Evolutionary conservation across 1,284 basidiomycete species (phyloP), one percentile per base, ranked within the genome.

Genomic region (Cutaneotrichosporon sp.): DNA sequence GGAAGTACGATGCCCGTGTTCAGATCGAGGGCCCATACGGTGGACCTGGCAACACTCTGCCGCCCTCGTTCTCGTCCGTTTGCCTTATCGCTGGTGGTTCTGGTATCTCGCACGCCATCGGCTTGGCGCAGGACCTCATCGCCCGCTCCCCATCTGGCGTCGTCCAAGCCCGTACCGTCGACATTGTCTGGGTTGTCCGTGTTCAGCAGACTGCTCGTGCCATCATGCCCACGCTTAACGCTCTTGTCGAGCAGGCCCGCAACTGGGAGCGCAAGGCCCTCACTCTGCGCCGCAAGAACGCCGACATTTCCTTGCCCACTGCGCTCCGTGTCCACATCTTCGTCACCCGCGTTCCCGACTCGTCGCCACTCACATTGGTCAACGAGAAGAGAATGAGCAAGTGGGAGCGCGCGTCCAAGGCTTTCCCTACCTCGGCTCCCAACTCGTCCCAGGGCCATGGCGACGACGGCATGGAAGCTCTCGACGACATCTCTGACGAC

Each of bases 1-100:
- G 49, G 51, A 37, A 33, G 43, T 29, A 46, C 16, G 44, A 46
- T 2, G 60, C 55, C 4, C 61, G 55, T 2, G 57, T 74, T 16
- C 57, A 70, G 22, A 22, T 73, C 22, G 71, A 75, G 52, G 75
- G 75, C 4, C 75, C 75, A 0, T 74, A 72, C 39, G 74, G 72
- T 22, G 75, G 66, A 8, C 49, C 66, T 16, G 74, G 65, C 37
- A 66, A 75, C 56, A 72, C 66, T 6, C 49, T 75, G 8, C 55
- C 68, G 12, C 55, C 63, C 3, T 64, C 71, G 3, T 76, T 72
- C 59, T 70, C 71, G 0, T 67, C 66, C 0, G 56, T 74, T n/a
- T 42, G 73, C 33, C 63, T 75, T 10, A 47, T 72, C 8, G 69
- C 71, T 17, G 75, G 71, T 14, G 75, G 75, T 11, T 70, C 68